These are phyloP conservation scores for Diaporthe australafricana DNA, from an alignment of 2,329 filamentous ascomycete species.

Conservation along the genomic window DNA sequence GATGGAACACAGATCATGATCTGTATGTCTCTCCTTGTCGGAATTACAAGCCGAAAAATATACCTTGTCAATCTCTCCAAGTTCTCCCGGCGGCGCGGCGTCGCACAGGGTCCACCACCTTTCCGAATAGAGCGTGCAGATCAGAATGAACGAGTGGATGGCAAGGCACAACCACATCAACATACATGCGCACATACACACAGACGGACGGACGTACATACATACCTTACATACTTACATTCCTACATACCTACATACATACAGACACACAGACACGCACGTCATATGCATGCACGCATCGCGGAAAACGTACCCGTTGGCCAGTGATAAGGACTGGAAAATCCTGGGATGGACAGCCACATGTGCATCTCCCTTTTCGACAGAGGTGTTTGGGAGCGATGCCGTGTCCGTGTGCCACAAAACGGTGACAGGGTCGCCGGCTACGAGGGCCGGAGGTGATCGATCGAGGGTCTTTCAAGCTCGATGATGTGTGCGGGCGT, in stretches of 20 bases:
- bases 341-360: not conserved
- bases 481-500: not conserved
- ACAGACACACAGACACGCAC: not conserved
- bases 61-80: not conserved
- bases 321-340: not conserved
- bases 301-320: not conserved
- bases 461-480: not conserved
- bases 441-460: not conserved
- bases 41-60: slow-evolving; percentile 5
- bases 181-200: not conserved
- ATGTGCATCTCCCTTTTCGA: too few species aligned
- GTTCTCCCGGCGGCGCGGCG: not conserved
- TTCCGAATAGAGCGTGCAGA: not conserved
- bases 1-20: slow-evolving; percentile 15
- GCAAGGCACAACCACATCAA: not conserved
- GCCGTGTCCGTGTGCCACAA: not conserved
- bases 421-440: not conserved
- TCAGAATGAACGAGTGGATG: not conserved
- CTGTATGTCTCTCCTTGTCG: slow-evolving; percentile 20
- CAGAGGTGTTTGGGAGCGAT: not conserved
- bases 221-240: not conserved
- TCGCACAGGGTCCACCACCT: not conserved
- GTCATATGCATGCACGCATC: not conserved
- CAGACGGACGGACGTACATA: not conserved
- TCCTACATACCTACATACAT: not conserved